Evolutionary conservation across 345 rosid species (phyloP).

Genomic region (Salix exigua): DNA sequence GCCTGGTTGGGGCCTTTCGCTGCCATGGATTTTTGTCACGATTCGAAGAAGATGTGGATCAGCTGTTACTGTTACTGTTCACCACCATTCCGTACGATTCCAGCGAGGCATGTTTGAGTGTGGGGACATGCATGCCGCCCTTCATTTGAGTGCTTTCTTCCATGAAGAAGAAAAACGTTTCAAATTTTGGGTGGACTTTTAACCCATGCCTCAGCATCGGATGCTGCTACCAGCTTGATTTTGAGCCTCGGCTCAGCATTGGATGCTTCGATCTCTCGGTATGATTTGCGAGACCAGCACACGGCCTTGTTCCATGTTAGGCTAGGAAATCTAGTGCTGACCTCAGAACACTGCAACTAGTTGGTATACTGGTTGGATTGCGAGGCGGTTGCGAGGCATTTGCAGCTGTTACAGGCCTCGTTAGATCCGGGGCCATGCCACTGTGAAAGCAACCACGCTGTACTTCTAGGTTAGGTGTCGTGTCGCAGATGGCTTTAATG

Average conservation of each 20-base stretch:
- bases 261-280: conserved; percentile 1
- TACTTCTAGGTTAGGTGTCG: not conserved
- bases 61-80: not conserved
- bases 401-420: not conserved
- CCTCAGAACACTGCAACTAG: no score
- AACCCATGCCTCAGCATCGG: conserved; percentile 5
- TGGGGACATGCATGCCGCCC: not conserved
- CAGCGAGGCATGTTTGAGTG: not conserved
- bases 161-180: not conserved
- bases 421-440: not conserved
- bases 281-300: not conserved
- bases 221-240: not conserved
- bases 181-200: not conserved
- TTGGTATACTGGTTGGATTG: not conserved
- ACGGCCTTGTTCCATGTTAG: not conserved
- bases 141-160: not conserved
- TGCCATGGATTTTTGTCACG: conserved; percentile 11
- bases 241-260: conserved; percentile 7
- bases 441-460: not conserved
- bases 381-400: not conserved
- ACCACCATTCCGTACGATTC: not conserved
- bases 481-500: not conserved
- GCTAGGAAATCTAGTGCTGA: not conserved
- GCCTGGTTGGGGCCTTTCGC: conserved; percentile 12
- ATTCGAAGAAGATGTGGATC: not conserved